These are phyloP conservation scores for Mortierella claussenii DNA, from an alignment of 192 early-diverging fungal species.

Conservation along the genomic window DNA sequence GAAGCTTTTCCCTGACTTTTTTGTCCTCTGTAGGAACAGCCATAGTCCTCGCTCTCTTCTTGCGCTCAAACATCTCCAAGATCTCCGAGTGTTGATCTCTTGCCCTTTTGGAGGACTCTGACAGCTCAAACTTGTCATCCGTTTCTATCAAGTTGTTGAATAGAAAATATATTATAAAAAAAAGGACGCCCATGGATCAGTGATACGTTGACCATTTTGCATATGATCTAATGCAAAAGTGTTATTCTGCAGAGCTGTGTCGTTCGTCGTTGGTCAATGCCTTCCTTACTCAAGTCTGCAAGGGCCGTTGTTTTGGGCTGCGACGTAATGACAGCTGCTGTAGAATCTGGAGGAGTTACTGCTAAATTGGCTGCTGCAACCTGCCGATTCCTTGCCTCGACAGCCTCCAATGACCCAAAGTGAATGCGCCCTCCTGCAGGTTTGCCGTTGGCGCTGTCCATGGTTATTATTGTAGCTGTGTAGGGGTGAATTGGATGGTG, in stretches of 20 bases:
- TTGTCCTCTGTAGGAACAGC: constrained; percentile 94
- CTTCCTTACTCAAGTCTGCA: constrained; percentile 33
- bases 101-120: constrained; percentile 58
- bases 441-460: constrained; percentile 50
- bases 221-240: too few relatives aligned
- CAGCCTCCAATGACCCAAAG: constrained; percentile 68
- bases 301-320: constrained; percentile 11
- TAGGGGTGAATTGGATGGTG: too few relatives aligned
- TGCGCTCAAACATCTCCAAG: constrained; percentile 79
- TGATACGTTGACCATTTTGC: too few relatives aligned
- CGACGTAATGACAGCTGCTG: constrained; percentile 8
- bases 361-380: constrained; percentile 36
- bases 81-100: constrained; percentile 63
- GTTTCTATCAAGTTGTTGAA: constrained; percentile 14
- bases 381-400: constrained; percentile 59
- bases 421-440: constrained; percentile 63
- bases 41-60: constrained; percentile 77
- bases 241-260: too few relatives aligned
- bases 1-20: constrained; percentile 76
- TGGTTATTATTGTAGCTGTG: too few relatives aligned
- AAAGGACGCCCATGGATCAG: neutral
- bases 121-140: constrained; percentile 53
- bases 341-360: neutral
- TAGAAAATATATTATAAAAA: neutral
- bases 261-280: too few relatives aligned